Conservation (phyloP, 1,284 basidiomycete species). For the Ganoderma boninense region DNA sequence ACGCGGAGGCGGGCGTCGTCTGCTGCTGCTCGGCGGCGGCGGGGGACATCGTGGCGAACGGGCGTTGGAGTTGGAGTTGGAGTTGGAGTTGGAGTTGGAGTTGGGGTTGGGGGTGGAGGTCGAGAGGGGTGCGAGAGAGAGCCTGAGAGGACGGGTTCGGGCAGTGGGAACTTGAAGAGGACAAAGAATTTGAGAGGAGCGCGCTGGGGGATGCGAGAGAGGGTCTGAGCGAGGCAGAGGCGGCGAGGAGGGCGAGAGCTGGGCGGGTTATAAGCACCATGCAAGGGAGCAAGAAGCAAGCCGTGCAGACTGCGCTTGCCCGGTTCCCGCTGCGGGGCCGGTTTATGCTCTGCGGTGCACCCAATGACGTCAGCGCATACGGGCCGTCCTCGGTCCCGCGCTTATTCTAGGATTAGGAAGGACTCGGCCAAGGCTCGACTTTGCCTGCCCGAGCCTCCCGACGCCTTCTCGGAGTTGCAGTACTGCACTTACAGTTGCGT, state of each 20-base stretch:
- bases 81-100: background rate
- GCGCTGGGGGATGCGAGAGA: background rate
- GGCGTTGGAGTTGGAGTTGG: slow-evolving; percentile 1
- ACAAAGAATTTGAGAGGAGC: background rate
- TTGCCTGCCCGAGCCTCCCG: too few species aligned
- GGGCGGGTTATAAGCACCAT: slow-evolving; percentile 3
- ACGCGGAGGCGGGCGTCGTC: slow-evolving; percentile 27
- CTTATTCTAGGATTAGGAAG: background rate
- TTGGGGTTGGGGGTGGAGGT: too few species aligned
- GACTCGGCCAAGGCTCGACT: too few species aligned
- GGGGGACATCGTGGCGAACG: slow-evolving; percentile 26
- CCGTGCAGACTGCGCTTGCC: background rate
- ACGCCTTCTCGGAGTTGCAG: background rate
- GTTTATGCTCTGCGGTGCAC: background rate
- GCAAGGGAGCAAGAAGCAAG: background rate
- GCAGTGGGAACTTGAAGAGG: background rate
- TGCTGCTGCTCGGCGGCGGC: slow-evolving; percentile 1
- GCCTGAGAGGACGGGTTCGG: background rate
- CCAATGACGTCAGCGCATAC: background rate
- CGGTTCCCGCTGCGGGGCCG: background rate
- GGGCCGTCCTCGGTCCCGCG: background rate
- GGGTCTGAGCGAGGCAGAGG: background rate
- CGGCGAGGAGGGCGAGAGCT: background rate
- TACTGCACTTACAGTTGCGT: background rate
- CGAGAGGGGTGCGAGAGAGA: background rate